Conservation (phyloP, 768 basidiomycete species). For the Phaeotremella skinneri region DNA sequence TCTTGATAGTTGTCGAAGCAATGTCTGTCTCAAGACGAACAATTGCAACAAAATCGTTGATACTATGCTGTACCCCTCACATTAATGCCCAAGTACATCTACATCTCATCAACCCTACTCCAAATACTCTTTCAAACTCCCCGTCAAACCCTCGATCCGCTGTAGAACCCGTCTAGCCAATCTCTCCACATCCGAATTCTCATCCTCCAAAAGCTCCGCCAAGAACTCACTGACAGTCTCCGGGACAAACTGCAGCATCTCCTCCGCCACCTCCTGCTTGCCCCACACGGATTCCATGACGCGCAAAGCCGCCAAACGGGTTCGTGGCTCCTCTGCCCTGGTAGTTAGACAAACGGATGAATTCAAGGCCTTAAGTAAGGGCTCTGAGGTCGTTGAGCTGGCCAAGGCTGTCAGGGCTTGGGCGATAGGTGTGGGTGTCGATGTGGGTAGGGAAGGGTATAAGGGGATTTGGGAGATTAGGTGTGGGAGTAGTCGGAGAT, state of each 20-base stretch:
- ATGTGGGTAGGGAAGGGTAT: slow-evolving; percentile 53
- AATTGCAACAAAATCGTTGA: too few species aligned
- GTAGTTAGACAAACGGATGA: slow-evolving; percentile 82
- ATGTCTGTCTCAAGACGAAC: too few species aligned
- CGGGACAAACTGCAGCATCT: slow-evolving; percentile 79
- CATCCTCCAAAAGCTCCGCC: slow-evolving; percentile 58
- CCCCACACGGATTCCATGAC: slow-evolving; percentile 75
- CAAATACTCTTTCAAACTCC: slow-evolving; percentile 46
- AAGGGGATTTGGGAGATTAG: slow-evolving; percentile 67
- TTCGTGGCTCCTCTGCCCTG: slow-evolving; percentile 69
- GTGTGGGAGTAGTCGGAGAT: slow-evolving; percentile 58
- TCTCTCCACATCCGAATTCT: slow-evolving; percentile 75
- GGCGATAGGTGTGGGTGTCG: slow-evolving; percentile 50
- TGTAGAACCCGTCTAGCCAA: slow-evolving; percentile 56
- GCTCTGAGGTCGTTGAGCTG: slow-evolving; percentile 61
- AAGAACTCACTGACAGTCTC: slow-evolving; percentile 57
- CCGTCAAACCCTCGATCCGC: slow-evolving; percentile 48
- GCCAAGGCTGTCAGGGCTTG: slow-evolving; percentile 56
- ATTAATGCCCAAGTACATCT: neutral
- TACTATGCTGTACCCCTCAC: too few species aligned
- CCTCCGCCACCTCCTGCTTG: slow-evolving; percentile 61
- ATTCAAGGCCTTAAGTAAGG: slow-evolving; percentile 75
- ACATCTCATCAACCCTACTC: slow-evolving; percentile 34
- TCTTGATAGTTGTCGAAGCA: too few species aligned
- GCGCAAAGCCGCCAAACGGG: slow-evolving; percentile 68